Conservation (phyloP, 495 filamentous ascomycete genomes). For the Clavariopsis aquatica region DNA sequence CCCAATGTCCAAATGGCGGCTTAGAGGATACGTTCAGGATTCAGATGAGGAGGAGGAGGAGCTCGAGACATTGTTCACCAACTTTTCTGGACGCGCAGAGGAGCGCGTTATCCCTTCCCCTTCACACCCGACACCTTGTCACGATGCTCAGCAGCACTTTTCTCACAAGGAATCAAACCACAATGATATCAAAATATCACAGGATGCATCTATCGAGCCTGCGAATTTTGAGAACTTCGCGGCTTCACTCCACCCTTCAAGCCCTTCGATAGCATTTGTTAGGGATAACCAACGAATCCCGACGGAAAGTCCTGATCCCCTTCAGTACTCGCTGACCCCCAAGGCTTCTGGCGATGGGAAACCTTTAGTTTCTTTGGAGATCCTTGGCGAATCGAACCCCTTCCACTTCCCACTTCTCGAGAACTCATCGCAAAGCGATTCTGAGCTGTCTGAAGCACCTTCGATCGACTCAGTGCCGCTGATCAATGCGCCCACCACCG, state of each 20-base stretch:
- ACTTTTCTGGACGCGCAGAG: background rate
- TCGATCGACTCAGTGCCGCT: background rate
- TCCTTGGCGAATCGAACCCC: background rate
- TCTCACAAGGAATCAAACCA: background rate
- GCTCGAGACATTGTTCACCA: slow-evolving; percentile 19
- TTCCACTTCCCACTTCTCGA: slow-evolving; percentile 12
- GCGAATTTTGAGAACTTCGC: background rate
- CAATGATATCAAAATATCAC: background rate
- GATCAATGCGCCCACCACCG: background rate
- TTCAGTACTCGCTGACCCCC: background rate
- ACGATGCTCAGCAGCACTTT: background rate
- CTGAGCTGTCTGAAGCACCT: slow-evolving; percentile 16
- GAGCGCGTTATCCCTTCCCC: background rate
- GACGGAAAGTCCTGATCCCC: slow-evolving; percentile 28
- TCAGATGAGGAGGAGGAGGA: slow-evolving; percentile 40
- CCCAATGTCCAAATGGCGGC: slow-evolving; percentile 38
- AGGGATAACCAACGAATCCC: background rate
- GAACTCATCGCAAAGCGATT: slow-evolving; percentile 12
- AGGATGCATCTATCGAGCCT: background rate
- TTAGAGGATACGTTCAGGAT: slow-evolving; percentile 34
- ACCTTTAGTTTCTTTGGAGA: background rate
- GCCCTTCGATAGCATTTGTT: background rate
- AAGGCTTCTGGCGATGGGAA: background rate
- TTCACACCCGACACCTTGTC: background rate
- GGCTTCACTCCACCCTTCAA: background rate